Evolutionary conservation across 208 protist genomes (phyloP), one percentile per base, ranked within the genome.

Genomic region (Zelonia costaricensis): DNA sequence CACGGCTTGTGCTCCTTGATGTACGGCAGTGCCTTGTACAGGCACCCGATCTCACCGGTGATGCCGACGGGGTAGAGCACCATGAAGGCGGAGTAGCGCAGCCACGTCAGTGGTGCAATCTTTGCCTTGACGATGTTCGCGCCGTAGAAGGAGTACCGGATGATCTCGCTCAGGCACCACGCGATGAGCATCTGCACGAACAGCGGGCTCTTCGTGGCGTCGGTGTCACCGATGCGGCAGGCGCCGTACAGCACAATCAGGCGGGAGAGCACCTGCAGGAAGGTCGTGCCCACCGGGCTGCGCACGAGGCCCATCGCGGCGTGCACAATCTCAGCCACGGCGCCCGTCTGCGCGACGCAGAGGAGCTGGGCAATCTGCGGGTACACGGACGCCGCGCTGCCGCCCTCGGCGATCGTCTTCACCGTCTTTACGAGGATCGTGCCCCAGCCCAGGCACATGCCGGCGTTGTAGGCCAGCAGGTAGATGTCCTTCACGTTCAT

Each of bases 1-100:
- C 69, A 84, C 45, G 82, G 77, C 58, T 87, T 85, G 69, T 88
- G 57, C 55, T 59, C 66, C 59, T 76, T 61, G 38, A 91, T 79
- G 51, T 76, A 91, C 39, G 80, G 80, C 16, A 94, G 74, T 12
- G 88, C 85, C 46, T 87, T 83, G 65, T 84, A 84, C 0, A 94
- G 67, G 60, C 78, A 86, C n/a, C 66, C 82, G 39, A 96, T 83
- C 76, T 97, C 93, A 7, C 87, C 88, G 1, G 71, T 86, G 60
- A 97, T 94, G 56, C 93, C 93, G 52, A 95, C 59, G 12, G 91
- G 90, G 77, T 97, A 97, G 20, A 97, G 79, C 8, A 96, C 72
- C 66, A 85, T 90, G 51, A 97, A 97, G 28, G 79, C 81, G 10
- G 90, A 89, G 75, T 97, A 97, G 27, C 93, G 82, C 57, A 95